phyloP scores from a whole-genome alignment of 192 early-diverging fungal species.

The Geranomyces variabilis region DNA sequence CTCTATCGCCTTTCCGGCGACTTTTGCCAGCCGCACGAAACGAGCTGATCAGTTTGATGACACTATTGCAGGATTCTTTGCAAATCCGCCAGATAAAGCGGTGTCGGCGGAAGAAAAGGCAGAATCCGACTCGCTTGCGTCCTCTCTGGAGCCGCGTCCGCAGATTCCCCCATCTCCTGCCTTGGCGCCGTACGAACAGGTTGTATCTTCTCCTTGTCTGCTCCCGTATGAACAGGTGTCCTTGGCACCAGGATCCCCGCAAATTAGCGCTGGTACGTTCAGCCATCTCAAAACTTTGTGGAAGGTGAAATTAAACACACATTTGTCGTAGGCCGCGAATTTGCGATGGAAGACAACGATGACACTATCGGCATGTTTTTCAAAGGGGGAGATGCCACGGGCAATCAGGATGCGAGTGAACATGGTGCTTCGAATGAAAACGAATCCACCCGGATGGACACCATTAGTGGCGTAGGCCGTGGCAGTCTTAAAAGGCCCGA shows the following conservation, averaged over 20 bases:
- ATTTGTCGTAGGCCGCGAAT: neutral
- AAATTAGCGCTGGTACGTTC: neutral
- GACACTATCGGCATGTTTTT: constrained; percentile 22
- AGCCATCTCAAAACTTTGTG: neutral
- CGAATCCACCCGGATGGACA: neutral
- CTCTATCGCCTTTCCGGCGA: neutral
- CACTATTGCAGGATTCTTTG: constrained; percentile 6
- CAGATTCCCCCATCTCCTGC: too few species aligned
- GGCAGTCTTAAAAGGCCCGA: neutral
- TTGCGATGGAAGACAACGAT: constrained; percentile 12
- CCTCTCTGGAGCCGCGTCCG: too few species aligned
- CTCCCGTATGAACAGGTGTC: neutral
- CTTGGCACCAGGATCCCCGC: neutral
- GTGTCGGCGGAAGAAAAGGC: neutral
- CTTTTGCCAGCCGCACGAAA: neutral
- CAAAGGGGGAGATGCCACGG: neutral
- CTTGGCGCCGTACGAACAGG: too few species aligned
- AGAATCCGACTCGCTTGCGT: too few species aligned
- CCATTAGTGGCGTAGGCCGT: neutral
- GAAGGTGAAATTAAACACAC: neutral
- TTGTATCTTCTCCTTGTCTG: neutral
- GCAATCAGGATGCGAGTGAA: neutral
- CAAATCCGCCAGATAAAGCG: neutral
- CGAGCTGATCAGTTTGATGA: constrained; percentile 3
- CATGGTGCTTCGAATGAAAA: constrained; percentile 2